Evolutionary conservation across 192 early-diverging fungal species (phyloP).

Genomic region (Backusella westeae): DNA sequence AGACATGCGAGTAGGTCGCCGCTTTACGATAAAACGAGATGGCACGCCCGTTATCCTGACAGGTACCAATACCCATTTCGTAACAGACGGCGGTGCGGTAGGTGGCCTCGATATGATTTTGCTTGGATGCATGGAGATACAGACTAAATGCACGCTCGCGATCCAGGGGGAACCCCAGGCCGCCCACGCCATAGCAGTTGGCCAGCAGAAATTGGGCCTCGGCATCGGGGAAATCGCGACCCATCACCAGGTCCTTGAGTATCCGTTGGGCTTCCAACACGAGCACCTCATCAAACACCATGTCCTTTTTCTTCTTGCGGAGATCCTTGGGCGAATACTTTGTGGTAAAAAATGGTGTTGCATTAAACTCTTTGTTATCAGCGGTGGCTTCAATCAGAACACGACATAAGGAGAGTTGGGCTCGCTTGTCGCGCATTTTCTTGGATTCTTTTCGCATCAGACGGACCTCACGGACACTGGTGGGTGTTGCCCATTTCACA

Average conservation of each 20-base stretch:
- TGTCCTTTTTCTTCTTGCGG: conserved; percentile 48
- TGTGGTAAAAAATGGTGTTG: background rate
- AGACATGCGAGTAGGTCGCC: conserved; percentile 82
- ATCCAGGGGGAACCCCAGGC: conserved; percentile 77
- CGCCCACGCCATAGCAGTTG: conserved; percentile 85
- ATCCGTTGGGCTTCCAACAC: conserved; percentile 82
- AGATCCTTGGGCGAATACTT: background rate
- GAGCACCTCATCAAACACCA: conserved; percentile 68
- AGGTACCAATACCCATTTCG: conserved; percentile 91
- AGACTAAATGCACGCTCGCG: conserved; percentile 85
- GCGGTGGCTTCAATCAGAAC: background rate
- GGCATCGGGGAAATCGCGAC: conserved; percentile 56
- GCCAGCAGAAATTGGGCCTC: conserved; percentile 95
- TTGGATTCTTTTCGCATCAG: background rate
- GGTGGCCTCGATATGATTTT: conserved; percentile 85
- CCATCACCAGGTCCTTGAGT: conserved; percentile 77
- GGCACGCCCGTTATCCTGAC: conserved; percentile 74
- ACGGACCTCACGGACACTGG: background rate
- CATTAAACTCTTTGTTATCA: background rate
- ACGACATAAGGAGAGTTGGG: background rate
- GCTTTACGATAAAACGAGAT: conserved; percentile 92
- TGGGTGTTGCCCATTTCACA: background rate
- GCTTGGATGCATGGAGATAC: conserved; percentile 91
- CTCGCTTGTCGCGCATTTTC: background rate
- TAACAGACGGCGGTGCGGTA: conserved; percentile 95